Evolutionary conservation across 192 early-diverging fungal genomes (phyloP).

Genomic region (Gaertneriomyces sp.): DNA sequence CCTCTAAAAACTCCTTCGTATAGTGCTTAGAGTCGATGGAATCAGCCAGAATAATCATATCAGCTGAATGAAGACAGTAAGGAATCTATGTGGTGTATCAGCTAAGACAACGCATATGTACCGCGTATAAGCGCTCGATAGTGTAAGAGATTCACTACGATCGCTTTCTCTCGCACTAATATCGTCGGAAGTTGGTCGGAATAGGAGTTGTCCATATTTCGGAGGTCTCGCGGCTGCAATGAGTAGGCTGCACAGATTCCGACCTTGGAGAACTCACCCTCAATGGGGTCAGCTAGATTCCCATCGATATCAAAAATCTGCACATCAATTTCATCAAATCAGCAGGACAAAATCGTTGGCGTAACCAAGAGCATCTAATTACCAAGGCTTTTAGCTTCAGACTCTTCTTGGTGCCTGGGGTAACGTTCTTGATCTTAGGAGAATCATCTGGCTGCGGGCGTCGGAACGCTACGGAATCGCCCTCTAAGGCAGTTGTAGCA

Average conservation of each 20-base stretch:
- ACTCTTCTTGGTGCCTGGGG: not conserved
- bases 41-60: constrained; percentile 73
- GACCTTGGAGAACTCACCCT: constrained; percentile 27
- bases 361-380: not conserved
- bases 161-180: constrained; percentile 75
- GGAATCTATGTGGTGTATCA: not conserved
- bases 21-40: constrained; percentile 26
- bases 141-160: constrained; percentile 78
- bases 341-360: not conserved
- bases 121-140: constrained; percentile 77
- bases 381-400: not conserved
- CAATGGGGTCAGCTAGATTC: constrained; percentile 5
- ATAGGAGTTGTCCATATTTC: constrained; percentile 52
- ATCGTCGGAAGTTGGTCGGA: constrained; percentile 78
- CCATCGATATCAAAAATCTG: constrained; percentile 17
- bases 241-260: constrained; percentile 75
- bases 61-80: constrained; percentile 35
- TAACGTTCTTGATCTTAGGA: not conserved
- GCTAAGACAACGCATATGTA: not conserved
- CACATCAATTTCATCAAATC: not conserved
- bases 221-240: constrained; percentile 79
- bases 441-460: not conserved
- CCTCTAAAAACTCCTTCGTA: constrained; percentile 73
- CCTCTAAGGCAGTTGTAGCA: too few relatives aligned
- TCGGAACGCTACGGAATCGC: too few relatives aligned